Evolutionary conservation across 2,329 filamentous ascomycete species (phyloP), one percentile per base, ranked within the genome.

Genomic region (Biscogniauxia mediterranea): DNA sequence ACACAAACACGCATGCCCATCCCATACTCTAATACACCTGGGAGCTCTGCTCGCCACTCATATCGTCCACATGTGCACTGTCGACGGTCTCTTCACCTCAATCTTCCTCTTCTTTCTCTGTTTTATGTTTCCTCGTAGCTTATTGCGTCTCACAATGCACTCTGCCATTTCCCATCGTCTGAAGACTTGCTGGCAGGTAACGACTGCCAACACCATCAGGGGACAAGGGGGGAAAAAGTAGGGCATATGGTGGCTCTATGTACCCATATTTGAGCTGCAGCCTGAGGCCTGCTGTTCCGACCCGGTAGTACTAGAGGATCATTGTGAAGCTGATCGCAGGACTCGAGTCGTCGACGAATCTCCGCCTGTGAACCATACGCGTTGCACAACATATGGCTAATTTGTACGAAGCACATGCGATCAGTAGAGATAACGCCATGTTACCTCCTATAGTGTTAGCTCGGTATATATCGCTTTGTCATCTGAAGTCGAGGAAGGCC

Each of bases 401-500:
- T 66, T 68, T 64, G 66, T 60, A 63, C 61, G 61, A 68, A 67
- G 67, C 62, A 68, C 64, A 68, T 68, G 65, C 64, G 63, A 65
- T 64, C 66, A 66, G 59, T 62, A 57, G 57, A 61, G 60, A 61
- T 60, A 62, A 62, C 64, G 62, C 59, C 63, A 70, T 68, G 58
- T 66, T 66, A 68, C 64, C 65, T 65, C 58, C 62, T 42, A 62
- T 61, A 57, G 60, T 59, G 58, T 67, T 69, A 68, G 65, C 61
- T 68, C 65, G 66, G 67, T 60, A 62, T 61, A 64, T 66, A 66
- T 69, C 60, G 63, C 67, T 68, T 62, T 65, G 64, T 64, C 68
- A 67, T 69, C 70, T 68, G 65, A 67, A 68, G 64, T 67, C 56
- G 64, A 64, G 64, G 61, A 63, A 66, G 69, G 67, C 67, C 70